phyloP scores from a whole-genome alignment of 2,329 filamentous ascomycete genomes.

The Sporothrix brunneoviolacea region DNA sequence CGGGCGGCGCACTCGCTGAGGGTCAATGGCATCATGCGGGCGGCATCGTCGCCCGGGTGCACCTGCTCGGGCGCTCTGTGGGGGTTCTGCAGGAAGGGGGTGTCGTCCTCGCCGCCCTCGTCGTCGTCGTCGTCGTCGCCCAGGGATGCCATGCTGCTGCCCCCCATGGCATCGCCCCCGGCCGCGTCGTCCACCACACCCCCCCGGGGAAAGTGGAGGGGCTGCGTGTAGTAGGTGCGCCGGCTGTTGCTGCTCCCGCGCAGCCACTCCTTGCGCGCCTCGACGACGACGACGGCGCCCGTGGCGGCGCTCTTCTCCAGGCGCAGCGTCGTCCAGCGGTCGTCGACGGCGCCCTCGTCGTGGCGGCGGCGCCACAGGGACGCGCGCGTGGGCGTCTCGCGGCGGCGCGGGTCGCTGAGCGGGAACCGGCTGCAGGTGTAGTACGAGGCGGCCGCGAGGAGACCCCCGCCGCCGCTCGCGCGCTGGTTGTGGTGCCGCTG shows the following conservation, averaged over 20 bases:
- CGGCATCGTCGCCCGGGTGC: conserved; percentile 43
- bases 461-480: neutral
- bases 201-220: conserved; percentile 41
- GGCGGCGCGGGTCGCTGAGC: conserved; percentile 34
- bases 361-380: conserved; percentile 61
- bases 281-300: conserved; percentile 54
- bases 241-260: conserved; percentile 45
- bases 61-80: conserved; percentile 36
- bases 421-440: conserved; percentile 62
- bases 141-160: neutral
- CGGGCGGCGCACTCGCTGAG: conserved; percentile 48
- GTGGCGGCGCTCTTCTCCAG: conserved; percentile 54
- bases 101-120: neutral
- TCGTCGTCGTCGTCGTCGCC: neutral
- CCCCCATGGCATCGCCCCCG: too few relatives aligned
- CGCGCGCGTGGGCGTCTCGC: conserved; percentile 38
- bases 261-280: conserved; percentile 63
- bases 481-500: neutral
- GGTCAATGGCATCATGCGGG: conserved; percentile 37
- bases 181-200: too few relatives aligned
- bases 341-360: conserved; percentile 63
- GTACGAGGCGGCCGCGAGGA: conserved; percentile 44
- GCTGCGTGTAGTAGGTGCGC: conserved; percentile 59
- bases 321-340: conserved; percentile 63
- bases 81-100: too few relatives aligned